These are phyloP conservation scores for Pinus albicaulis DNA, from an alignment of 75 land plant genomes.

Conservation along the genomic window DNA sequence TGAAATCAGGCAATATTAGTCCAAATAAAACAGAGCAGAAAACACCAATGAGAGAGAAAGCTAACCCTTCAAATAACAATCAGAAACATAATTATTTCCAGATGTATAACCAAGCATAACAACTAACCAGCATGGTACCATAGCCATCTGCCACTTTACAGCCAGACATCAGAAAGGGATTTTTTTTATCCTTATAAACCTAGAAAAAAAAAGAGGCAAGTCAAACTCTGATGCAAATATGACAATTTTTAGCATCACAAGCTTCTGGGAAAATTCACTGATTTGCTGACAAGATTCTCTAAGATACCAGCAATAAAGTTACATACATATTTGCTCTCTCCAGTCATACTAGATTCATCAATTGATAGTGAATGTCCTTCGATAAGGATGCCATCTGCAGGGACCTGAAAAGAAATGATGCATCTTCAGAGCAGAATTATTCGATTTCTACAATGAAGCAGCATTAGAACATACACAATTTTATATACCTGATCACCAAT, in stretches of 20 bases:
- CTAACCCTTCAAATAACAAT: no score
- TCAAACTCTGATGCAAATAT: not conserved
- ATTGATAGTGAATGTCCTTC: conserved; percentile 65
- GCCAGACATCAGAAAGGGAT: conserved; percentile 81
- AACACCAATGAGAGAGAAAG: no score
- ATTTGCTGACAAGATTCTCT: not conserved
- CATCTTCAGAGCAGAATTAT: not conserved
- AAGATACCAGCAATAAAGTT: conserved; percentile 12
- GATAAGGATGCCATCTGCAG: conserved; percentile 81
- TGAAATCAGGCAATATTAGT: conserved; percentile 1
- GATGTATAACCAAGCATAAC: not conserved
- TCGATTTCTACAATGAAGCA: not conserved
- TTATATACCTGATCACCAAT: conserved; percentile 77
- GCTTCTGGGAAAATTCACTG: not conserved
- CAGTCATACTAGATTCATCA: conserved; percentile 91
- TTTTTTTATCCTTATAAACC: conserved; percentile 55
- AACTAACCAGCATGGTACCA: conserved; percentile 77
- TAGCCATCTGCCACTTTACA: conserved; percentile 86
- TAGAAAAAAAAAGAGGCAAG: conserved; percentile 14
- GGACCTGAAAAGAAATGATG: conserved; percentile 41
- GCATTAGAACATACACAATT: not conserved
- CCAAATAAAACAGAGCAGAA: no score
- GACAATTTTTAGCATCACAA: not conserved
- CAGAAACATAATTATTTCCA: not conserved
- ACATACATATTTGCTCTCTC: conserved; percentile 76